These are phyloP conservation scores for Ophiostoma quercus DNA, from an alignment of 2,329 filamentous ascomycete species.

Conservation along the genomic window DNA sequence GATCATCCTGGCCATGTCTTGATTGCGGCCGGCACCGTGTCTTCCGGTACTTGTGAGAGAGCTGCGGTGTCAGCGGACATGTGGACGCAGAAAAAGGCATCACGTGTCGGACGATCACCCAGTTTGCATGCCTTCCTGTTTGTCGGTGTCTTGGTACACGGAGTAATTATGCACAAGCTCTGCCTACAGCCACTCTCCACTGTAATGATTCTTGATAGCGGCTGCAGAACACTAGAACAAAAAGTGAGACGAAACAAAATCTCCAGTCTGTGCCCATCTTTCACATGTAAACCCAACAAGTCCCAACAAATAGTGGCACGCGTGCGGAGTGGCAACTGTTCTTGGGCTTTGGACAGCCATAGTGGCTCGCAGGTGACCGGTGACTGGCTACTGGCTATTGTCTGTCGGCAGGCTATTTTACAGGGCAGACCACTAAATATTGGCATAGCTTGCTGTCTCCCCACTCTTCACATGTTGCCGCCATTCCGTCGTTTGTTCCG, in stretches of 20 bases:
- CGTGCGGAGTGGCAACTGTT: conserved; percentile 2
- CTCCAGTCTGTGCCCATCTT: neutral
- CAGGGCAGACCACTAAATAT: neutral
- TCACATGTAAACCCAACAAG: conserved; percentile 2
- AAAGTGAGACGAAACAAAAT: neutral
- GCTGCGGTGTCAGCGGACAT: neutral
- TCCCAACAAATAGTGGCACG: conserved; percentile 1
- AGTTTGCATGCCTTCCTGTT: neutral
- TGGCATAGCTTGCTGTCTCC: neutral
- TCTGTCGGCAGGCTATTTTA: neutral
- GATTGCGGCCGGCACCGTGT: neutral
- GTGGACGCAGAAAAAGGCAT: neutral
- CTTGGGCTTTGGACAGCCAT: neutral
- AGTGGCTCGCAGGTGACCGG: neutral
- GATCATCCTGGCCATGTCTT: neutral
- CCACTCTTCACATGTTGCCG: conserved; percentile 9
- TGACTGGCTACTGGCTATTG: neutral
- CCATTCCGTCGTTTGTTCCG: neutral
- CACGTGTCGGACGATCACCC: neutral
- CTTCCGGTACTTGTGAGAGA: neutral
- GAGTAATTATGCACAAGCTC: neutral
- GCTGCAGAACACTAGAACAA: neutral
- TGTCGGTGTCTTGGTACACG: neutral
- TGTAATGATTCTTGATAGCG: neutral
- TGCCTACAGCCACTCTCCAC: no score